These are phyloP conservation scores for Tricholoma saponaceum DNA, from an alignment of 768 basidiomycete genomes.

Conservation along the genomic window DNA sequence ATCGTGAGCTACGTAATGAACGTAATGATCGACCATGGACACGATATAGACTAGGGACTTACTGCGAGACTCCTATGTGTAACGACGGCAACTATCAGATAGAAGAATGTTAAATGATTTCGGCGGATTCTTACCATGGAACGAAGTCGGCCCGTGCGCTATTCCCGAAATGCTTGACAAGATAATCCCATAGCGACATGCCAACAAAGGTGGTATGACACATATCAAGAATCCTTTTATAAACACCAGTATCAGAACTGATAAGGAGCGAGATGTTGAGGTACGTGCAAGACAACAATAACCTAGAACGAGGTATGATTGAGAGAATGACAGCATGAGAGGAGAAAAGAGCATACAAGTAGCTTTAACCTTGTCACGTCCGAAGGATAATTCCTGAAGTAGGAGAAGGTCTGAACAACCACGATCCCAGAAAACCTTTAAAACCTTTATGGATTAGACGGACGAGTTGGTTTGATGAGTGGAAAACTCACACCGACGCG, in stretches of 20 bases:
- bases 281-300: conserved; percentile 22
- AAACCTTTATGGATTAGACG: neutral
- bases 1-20: conserved; percentile 27
- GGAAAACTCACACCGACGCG: conserved; percentile 30
- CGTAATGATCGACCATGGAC: neutral
- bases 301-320: conserved; percentile 13
- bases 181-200: conserved; percentile 32
- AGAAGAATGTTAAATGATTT: neutral
- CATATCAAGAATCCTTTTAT: conserved; percentile 26
- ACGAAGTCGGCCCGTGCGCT: conserved; percentile 34
- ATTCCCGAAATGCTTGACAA: conserved; percentile 42
- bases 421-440: conserved; percentile 39
- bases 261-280: conserved; percentile 1
- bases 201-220: conserved; percentile 33
- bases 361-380: conserved; percentile 27
- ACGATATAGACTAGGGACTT: conserved; percentile 8
- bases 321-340: neutral
- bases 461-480: neutral
- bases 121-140: conserved; percentile 31
- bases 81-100: neutral
- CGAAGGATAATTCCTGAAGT: conserved; percentile 33
- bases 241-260: neutral
- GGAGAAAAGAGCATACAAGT: conserved; percentile 23
- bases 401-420: conserved; percentile 32
- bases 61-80: conserved; percentile 35